These are phyloP conservation scores for Rhizophagus sp. DNA, from an alignment of 192 early-diverging fungal species.

Conservation along the genomic window DNA sequence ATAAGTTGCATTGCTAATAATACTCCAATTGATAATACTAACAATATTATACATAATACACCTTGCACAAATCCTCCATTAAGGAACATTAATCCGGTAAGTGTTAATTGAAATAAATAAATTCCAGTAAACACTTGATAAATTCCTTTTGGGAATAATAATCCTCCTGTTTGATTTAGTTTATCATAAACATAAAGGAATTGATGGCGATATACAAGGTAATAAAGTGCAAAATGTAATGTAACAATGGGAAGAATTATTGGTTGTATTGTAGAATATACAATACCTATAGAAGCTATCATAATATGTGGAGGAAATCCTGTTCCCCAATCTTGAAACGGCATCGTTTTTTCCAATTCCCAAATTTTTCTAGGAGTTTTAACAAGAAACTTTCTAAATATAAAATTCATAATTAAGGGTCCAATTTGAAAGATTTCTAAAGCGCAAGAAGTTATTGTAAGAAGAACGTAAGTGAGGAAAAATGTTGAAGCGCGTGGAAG, in stretches of 20 bases:
- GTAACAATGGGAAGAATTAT: slow-evolving; percentile 74
- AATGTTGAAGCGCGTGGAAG: slow-evolving; percentile 78
- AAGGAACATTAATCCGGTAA: slow-evolving; percentile 72
- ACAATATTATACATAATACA: slow-evolving; percentile 16
- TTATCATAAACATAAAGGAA: slow-evolving; percentile 76
- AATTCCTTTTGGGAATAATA: slow-evolving; percentile 61
- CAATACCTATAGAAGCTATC: slow-evolving; percentile 70
- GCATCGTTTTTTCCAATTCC: slow-evolving; percentile 50
- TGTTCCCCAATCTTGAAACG: slow-evolving; percentile 56
- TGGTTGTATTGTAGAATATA: slow-evolving; percentile 81
- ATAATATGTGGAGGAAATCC: slow-evolving; percentile 69
- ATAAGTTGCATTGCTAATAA: neutral
- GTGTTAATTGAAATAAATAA: slow-evolving; percentile 72
- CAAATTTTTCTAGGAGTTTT: slow-evolving; percentile 74
- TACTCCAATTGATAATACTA: neutral
- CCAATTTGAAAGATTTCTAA: slow-evolving; percentile 69
- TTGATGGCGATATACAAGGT: slow-evolving; percentile 79
- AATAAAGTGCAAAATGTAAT: slow-evolving; percentile 72
- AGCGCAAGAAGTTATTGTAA: slow-evolving; percentile 67
- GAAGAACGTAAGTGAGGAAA: slow-evolving; percentile 84
- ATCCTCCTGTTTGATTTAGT: slow-evolving; percentile 58
- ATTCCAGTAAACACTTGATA: slow-evolving; percentile 66
- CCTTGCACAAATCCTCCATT: slow-evolving; percentile 48
- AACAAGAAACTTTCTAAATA: slow-evolving; percentile 54
- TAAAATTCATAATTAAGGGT: slow-evolving; percentile 63